Conservation (phyloP, 1,139 yeast genomes). For the Zygosaccharomyces pseudobailii region DNA sequence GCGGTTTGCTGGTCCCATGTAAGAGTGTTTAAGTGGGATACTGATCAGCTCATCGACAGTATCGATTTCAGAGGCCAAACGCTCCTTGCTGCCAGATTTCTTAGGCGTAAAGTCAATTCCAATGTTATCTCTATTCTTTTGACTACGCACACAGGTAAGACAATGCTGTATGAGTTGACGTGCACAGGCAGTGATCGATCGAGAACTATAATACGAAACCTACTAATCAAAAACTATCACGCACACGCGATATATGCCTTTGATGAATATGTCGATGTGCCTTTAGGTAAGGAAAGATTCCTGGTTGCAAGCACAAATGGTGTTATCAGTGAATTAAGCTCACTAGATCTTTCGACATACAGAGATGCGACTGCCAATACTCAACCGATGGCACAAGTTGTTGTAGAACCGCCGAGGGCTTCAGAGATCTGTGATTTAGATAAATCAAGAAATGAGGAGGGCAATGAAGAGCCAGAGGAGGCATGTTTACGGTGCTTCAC, state of each 20-base stretch:
- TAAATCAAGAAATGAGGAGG: neutral
- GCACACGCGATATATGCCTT: slow-evolving; percentile 18
- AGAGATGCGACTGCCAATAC: slow-evolving; percentile 9
- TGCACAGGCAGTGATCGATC: slow-evolving; percentile 4
- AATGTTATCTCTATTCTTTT: slow-evolving; percentile 8
- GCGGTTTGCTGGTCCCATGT: slow-evolving; percentile 11
- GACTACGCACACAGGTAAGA: slow-evolving; percentile 23
- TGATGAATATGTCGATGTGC: slow-evolving; percentile 7
- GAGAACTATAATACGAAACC: slow-evolving; percentile 17
- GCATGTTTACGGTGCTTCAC: slow-evolving; percentile 4
- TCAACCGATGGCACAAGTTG: slow-evolving; percentile 5
- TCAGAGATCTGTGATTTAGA: slow-evolving; percentile 10
- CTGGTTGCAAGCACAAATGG: slow-evolving; percentile 23
- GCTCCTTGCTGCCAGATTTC: slow-evolving; percentile 13
- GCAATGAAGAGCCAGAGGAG: neutral
- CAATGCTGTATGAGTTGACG: slow-evolving; percentile 22
- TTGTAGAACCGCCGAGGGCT: slow-evolving; percentile 17
- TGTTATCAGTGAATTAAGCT: slow-evolving; percentile 16
- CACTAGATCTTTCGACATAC: slow-evolving; percentile 18
- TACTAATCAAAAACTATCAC: slow-evolving; percentile 20
- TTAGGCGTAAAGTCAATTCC: slow-evolving; percentile 10
- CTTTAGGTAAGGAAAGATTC: slow-evolving; percentile 12
- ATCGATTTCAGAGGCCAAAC: slow-evolving; percentile 22
- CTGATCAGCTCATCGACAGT: slow-evolving; percentile 18
- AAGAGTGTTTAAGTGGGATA: slow-evolving; percentile 14